A percentile compares a stretch with the other conserved stretches of the same genome.
Conservation (phyloP, 1,284 basidiomycete genomes). For the Apiotrichum gracile region DNA sequence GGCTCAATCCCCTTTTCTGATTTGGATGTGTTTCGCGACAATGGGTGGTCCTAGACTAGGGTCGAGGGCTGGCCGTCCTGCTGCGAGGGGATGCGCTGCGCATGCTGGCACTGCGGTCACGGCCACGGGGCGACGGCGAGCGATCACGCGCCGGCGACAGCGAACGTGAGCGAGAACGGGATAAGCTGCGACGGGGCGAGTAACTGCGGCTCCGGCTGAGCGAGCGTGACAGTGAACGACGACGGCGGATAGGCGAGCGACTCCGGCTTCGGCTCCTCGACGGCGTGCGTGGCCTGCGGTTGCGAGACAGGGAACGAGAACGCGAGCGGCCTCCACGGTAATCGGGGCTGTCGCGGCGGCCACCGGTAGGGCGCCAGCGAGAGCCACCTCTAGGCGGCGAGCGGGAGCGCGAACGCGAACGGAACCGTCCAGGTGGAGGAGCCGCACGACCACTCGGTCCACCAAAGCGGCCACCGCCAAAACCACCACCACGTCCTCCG, state of each 20-base stretch:
- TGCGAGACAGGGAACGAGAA: neutral
- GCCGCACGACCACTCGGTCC: neutral
- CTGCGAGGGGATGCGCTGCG: no score
- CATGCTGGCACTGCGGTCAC: slow-evolving; percentile 10
- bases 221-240: neutral
- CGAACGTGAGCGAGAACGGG: slow-evolving; percentile 10
- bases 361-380: slow-evolving; percentile 6
- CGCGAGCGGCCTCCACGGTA: slow-evolving; percentile 5
- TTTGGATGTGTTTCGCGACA: no score
- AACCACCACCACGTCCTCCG: neutral
- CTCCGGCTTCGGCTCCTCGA: neutral
- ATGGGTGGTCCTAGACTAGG: no score
- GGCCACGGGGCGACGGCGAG: neutral
- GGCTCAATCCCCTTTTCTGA: no score
- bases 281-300: neutral
- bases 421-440: neutral
- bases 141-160: slow-evolving; percentile 6
- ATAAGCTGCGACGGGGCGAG: neutral
- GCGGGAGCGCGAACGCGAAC: neutral
- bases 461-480: neutral
- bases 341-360: slow-evolving; percentile 13
- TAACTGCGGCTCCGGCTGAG: neutral
- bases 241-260: neutral
- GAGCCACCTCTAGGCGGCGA: neutral
- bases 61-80: no score